Evolutionary conservation across 805 yeast species (phyloP).

Genomic region (Metschnikowia colocasiae): DNA sequence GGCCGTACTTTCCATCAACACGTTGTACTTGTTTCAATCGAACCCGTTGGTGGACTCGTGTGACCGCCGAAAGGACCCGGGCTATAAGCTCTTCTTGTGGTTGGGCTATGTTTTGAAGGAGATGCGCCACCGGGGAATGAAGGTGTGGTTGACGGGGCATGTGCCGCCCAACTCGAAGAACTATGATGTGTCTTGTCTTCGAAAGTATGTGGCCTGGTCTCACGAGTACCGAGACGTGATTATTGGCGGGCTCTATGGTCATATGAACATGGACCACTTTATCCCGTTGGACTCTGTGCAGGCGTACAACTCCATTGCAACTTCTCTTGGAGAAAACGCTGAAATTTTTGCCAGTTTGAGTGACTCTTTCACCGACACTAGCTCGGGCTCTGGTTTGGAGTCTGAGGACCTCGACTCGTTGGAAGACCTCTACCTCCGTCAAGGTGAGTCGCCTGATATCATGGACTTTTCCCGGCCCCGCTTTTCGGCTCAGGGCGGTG

Average conservation of each 20-base stretch:
- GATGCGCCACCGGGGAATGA: slow-evolving; percentile 66
- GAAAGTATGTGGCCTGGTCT: slow-evolving; percentile 76
- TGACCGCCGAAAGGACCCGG: slow-evolving; percentile 69
- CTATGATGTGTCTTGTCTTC: slow-evolving; percentile 65
- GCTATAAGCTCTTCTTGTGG: slow-evolving; percentile 75
- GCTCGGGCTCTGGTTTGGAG: background rate
- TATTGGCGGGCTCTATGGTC: slow-evolving; percentile 81
- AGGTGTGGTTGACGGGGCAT: slow-evolving; percentile 86
- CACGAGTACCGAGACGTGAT: slow-evolving; percentile 81
- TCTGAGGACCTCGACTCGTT: slow-evolving; percentile 22
- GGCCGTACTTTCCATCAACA: slow-evolving; percentile 76
- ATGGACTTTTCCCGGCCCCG: slow-evolving; percentile 6
- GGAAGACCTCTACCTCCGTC: slow-evolving; percentile 6
- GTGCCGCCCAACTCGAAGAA: slow-evolving; percentile 85
- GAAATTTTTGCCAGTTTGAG: too few relatives aligned
- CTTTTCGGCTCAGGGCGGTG: slow-evolving; percentile 47
- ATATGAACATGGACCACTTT: slow-evolving; percentile 87
- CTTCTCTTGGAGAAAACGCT: slow-evolving; percentile 1
- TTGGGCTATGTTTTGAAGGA: slow-evolving; percentile 70
- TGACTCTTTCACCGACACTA: background rate
- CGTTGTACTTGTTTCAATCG: slow-evolving; percentile 67
- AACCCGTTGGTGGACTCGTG: slow-evolving; percentile 85
- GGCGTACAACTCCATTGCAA: slow-evolving; percentile 53
- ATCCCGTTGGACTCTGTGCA: slow-evolving; percentile 68
- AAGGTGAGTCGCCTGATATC: slow-evolving; percentile 5